Evolutionary conservation across 2,329 filamentous ascomycete species (phyloP), one percentile per base, ranked within the genome.

Genomic region (Parafenestella ontariensis): DNA sequence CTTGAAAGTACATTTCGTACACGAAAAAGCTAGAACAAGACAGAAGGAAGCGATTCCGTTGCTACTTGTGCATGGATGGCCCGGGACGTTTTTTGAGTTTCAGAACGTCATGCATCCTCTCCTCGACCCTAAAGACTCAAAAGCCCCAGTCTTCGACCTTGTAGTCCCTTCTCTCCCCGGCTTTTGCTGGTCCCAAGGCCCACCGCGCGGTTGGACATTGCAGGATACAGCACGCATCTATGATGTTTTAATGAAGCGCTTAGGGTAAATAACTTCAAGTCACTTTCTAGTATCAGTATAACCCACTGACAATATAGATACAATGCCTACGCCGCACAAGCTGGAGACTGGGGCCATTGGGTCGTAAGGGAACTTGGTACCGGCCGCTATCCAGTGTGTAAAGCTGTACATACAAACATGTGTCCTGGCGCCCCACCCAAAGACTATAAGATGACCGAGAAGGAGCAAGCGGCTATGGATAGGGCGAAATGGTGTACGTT

Each of bases 91-190:
- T 49, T 75, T 76, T 57, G 79, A 82, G 55, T 79, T 69, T 41
- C 56, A 64, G 41, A 76, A 73, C 53, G 70, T 78, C 17, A 77
- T 77, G 58, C 56, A 69, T 44, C 63, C 72, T 23, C 57, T 80
- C 1, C 61, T 73, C 3, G 52, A 70, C 9, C 79, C 73, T 1
- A 46, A 63, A 3, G 50, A 62, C 20, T 17, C 49, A n/a, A 51
- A 58, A 11, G 59, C 57, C 2, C 61, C 60, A 43, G 75, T 80
- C 0, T 88, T 87, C 61, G 80, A 87, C 54, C 75, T 86, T 10
- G 81, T 88, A 0, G 83, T 83, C 0, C 85, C 85, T 0, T 85
- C 82, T 6, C 72, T 88, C 1, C 85, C 85, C 0, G 62, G 64
- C 1, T 67, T 65, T 41, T 66, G 56, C 36, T 67, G 56, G 57